Evolutionary conservation across 2,329 filamentous ascomycete species (phyloP).

Genomic region (Apiospora hydei): DNA sequence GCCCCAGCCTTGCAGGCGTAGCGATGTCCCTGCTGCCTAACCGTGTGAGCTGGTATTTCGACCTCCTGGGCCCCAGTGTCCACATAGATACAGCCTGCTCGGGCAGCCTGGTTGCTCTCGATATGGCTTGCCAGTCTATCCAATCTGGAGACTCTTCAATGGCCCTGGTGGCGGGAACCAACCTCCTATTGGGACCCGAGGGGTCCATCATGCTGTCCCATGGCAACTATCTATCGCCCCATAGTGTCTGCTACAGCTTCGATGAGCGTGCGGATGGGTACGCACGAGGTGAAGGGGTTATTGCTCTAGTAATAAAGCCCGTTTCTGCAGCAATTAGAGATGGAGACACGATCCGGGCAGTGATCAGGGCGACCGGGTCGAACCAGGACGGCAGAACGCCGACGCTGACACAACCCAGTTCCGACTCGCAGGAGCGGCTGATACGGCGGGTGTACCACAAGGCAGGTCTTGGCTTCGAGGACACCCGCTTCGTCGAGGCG

Average conservation of each 20-base stretch:
- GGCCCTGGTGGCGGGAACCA: too few species aligned
- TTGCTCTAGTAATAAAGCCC: slow-evolving; percentile 55
- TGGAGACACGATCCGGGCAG: slow-evolving; percentile 42
- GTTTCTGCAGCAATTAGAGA: slow-evolving; percentile 51
- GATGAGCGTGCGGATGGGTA: slow-evolving; percentile 26
- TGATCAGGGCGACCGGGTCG: slow-evolving; percentile 36
- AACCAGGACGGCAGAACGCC: slow-evolving; percentile 33
- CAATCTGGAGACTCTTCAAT: too few species aligned
- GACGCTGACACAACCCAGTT: slow-evolving; percentile 30
- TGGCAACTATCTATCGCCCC: slow-evolving; percentile 42
- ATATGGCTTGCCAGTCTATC: slow-evolving; percentile 41
- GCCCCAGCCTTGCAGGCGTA: slow-evolving; percentile 34
- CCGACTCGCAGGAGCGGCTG: slow-evolving; percentile 34
- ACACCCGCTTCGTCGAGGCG: slow-evolving; percentile 35
- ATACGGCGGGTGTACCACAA: slow-evolving; percentile 37
- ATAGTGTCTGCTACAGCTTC: slow-evolving; percentile 23
- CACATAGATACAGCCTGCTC: slow-evolving; percentile 56
- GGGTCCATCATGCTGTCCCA: slow-evolving; percentile 27
- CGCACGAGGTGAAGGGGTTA: slow-evolving; percentile 57
- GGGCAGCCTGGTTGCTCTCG: slow-evolving; percentile 45
- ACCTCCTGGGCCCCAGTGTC: slow-evolving; percentile 48
- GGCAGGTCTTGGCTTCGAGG: not conserved
- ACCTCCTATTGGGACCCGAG: too few species aligned
- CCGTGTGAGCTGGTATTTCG: slow-evolving; percentile 42
- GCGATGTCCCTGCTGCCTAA: slow-evolving; percentile 44